Percentiles rank a stretch among this genome's conserved stretches.
phyloP scores from a whole-genome alignment of 2,329 filamentous ascomycete genomes.

The Xylaria hypoxylon region DNA sequence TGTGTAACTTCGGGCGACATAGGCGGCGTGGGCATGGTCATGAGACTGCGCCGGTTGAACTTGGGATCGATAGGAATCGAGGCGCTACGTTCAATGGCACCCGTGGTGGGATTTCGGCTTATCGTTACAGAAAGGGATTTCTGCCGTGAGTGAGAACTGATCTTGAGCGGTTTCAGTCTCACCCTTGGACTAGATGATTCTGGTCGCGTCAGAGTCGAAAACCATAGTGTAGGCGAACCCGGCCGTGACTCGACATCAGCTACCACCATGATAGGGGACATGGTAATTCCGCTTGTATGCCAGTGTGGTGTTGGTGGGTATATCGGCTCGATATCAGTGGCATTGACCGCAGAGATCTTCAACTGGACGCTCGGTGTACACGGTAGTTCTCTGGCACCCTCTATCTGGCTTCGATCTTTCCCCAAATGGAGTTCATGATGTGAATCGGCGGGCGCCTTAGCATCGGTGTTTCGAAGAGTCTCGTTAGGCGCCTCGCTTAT shows the following conservation, averaged over 20 bases:
- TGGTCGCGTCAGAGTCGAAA: slow-evolving; percentile 25
- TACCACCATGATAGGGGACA: slow-evolving; percentile 48
- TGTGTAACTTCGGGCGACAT: slow-evolving; percentile 33
- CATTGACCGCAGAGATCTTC: slow-evolving; percentile 39
- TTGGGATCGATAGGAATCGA: slow-evolving; percentile 29
- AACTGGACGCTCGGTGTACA: slow-evolving; percentile 11
- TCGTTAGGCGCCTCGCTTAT: slow-evolving; percentile 18
- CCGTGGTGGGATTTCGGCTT: slow-evolving; percentile 42
- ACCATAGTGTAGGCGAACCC: slow-evolving; percentile 28
- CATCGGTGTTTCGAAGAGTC: background rate
- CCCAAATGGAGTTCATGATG: background rate
- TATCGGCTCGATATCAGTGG: slow-evolving; percentile 35
- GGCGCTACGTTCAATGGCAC: slow-evolving; percentile 40
- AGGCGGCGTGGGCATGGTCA: slow-evolving; percentile 41
- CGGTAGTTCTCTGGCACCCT: background rate
- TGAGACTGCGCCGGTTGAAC: slow-evolving; percentile 41
- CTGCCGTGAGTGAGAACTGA: slow-evolving; percentile 40
- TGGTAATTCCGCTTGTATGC: slow-evolving; percentile 35
- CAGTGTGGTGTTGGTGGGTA: slow-evolving; percentile 12
- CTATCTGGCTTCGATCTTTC: background rate
- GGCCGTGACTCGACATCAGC: slow-evolving; percentile 39
- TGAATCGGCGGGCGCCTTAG: background rate
- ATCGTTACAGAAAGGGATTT: slow-evolving; percentile 43
- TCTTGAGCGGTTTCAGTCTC: slow-evolving; percentile 40
- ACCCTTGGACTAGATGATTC: slow-evolving; percentile 32